These are phyloP conservation scores for Plantago major DNA, from an alignment of 257 asterid genomes.

Conservation along the genomic window DNA sequence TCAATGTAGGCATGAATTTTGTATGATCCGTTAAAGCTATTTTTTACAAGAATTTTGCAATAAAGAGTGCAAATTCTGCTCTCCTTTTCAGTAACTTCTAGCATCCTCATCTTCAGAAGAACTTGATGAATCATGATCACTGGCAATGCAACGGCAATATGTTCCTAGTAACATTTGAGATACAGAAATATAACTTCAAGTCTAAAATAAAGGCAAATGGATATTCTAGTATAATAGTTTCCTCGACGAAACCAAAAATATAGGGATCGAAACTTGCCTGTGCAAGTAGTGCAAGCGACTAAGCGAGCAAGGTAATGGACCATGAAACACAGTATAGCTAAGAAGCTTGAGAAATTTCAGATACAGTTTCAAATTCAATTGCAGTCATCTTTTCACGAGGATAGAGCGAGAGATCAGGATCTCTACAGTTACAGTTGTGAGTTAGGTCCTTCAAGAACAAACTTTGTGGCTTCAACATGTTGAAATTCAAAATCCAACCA, in stretches of 20 bases:
- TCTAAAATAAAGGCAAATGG: background rate
- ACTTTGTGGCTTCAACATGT: too few species aligned
- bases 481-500: too few species aligned
- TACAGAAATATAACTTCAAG: slow-evolving; percentile 9
- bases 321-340: too few species aligned
- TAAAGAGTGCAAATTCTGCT: background rate
- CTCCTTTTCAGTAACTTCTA: background rate
- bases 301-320: too few species aligned
- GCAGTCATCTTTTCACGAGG: too few species aligned
- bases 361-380: too few species aligned
- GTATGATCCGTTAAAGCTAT: too few species aligned
- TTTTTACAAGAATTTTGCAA: too few species aligned
- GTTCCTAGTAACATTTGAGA: slow-evolving; percentile 76
- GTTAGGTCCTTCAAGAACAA: too few species aligned
- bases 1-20: background rate
- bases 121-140: slow-evolving; percentile 45
- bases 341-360: too few species aligned
- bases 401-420: too few species aligned
- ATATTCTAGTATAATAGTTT: background rate
- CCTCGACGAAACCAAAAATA: background rate
- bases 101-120: slow-evolving; percentile 1
- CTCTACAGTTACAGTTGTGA: too few species aligned
- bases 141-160: slow-evolving; percentile 77
- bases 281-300: background rate
- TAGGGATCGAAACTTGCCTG: slow-evolving; percentile 58